Evolutionary conservation across 225 moss, liverwort and hornwort genomes (phyloP), one percentile per base, ranked within the genome.

Genomic region (Pseudisothecium myosuroides): DNA sequence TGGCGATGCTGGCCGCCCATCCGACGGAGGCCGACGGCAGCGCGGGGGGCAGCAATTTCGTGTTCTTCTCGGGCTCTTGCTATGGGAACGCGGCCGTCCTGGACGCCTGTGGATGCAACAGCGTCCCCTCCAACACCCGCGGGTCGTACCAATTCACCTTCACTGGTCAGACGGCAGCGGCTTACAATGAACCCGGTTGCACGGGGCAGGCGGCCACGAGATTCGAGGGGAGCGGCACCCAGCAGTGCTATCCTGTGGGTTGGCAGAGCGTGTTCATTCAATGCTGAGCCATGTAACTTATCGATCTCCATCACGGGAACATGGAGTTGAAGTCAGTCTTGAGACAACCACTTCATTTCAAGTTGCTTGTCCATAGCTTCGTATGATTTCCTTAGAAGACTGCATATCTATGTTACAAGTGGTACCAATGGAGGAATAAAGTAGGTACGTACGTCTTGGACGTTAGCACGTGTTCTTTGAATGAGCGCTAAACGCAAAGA

Each of bases 231-330:
- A 24, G 14, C 31, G 4, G 8, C 41, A 21, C 64, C 58, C 10
- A 2, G 17, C 87, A 80, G 28, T 89, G 91, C n/a, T 1, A 6
- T 9, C 2, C 52, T 11, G 28, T 84, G 8, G 91, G 91, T 19
- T 91, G 87, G 91, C 36, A 22, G 36, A 91, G 91, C 61, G 83
- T 89, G n/a, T 91, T 77, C 24, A 87, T 91, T 34, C 89, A 84
- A 19, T 91, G 91, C 89, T 89, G 34, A 80, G 61, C 50, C 52
- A 45, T 19, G 9, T 1, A 76, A 36, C 14, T 24, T 31, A 29
- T 61, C 20, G 22, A 49, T 29, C 52, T 28, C 68, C 72, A 12
- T 45, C 17, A 24, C 18, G 9, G 32, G 14, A 45, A 22, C 62
- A 13, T 39, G 59, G 56, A 56, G 55, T 52, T 78, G 26, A 78